Conservation (phyloP, 1,284 basidiomycete species). For the Microbotryomycetes sp. region DNA sequence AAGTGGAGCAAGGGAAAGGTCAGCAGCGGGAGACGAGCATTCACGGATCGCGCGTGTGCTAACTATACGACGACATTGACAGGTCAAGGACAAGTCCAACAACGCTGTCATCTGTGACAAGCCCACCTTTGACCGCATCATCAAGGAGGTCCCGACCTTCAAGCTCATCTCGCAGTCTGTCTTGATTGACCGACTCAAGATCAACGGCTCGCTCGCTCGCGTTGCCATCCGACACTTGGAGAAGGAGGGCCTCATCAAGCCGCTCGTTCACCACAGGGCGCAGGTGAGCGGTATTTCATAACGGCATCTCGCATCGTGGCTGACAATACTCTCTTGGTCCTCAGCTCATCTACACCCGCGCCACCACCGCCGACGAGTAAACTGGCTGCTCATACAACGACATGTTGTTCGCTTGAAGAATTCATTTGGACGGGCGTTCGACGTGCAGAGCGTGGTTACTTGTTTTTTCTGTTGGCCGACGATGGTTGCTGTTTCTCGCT, state of each 20-base stretch:
- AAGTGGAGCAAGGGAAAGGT: constrained; percentile 33
- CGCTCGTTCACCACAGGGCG: constrained; percentile 88
- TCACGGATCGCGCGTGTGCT: not conserved
- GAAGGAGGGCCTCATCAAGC: constrained; percentile 89
- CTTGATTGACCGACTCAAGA: constrained; percentile 93
- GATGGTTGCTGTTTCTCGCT: too few relatives aligned
- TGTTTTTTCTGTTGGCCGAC: too few relatives aligned
- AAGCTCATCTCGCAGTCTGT: constrained; percentile 96
- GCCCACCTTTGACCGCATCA: constrained; percentile 54
- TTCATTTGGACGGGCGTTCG: too few relatives aligned
- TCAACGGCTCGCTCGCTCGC: constrained; percentile 92
- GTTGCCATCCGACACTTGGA: constrained; percentile 88
- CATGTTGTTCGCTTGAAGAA: not conserved
- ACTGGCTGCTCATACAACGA: not conserved
- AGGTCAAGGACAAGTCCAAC: constrained; percentile 42
- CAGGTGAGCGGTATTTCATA: constrained; percentile 83
- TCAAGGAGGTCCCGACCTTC: constrained; percentile 99
- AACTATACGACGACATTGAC: constrained; percentile 14
- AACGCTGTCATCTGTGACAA: constrained; percentile 93
- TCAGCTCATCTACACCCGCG: constrained; percentile 31
- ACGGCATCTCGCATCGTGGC: too few relatives aligned
- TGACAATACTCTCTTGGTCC: not conserved
- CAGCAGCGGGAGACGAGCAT: too few relatives aligned
- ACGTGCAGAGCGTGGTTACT: too few relatives aligned
- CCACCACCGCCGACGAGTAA: constrained; percentile 26